Percentiles rank a stretch among this genome's conserved stretches.
Conservation (phyloP, 371 early-diverging fungal genomes). For the Mycotypha africana region DNA sequence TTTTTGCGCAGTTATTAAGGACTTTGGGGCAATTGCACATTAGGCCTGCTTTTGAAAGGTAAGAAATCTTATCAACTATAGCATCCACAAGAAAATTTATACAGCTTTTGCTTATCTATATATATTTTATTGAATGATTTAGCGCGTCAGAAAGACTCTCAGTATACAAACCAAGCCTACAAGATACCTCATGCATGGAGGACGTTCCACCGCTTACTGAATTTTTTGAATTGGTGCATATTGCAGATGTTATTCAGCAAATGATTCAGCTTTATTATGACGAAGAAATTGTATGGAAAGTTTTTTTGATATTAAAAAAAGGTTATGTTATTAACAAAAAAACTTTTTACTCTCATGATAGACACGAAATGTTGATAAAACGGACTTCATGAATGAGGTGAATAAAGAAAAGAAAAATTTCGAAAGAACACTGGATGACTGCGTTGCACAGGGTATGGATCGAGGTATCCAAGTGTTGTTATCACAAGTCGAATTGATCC, state of each 20-base stretch:
- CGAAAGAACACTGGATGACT: slow-evolving; percentile 78
- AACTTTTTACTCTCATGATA: too few relatives aligned
- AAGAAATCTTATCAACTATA: too few relatives aligned
- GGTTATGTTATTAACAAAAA: too few relatives aligned
- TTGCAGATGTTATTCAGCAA: slow-evolving; percentile 82
- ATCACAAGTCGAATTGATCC: slow-evolving; percentile 71
- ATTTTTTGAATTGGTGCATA: slow-evolving; percentile 85
- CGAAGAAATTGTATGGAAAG: slow-evolving; percentile 60
- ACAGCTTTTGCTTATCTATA: too few relatives aligned
- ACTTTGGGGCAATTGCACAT: slow-evolving; percentile 64
- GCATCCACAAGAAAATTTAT: too few relatives aligned
- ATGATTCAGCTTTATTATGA: slow-evolving; percentile 86
- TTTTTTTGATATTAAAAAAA: not conserved
- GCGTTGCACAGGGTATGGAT: slow-evolving; percentile 88
- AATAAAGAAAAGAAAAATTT: slow-evolving; percentile 82
- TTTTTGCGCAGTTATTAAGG: slow-evolving; percentile 60
- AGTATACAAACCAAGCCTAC: slow-evolving; percentile 40
- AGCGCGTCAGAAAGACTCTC: slow-evolving; percentile 58
- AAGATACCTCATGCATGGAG: slow-evolving; percentile 12
- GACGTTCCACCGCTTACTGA: slow-evolving; percentile 57
- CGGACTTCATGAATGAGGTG: slow-evolving; percentile 78
- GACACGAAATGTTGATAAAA: slow-evolving; percentile 67
- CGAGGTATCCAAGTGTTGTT: slow-evolving; percentile 76
- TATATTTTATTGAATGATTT: too few relatives aligned
- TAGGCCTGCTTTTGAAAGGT: slow-evolving; percentile 63